These are phyloP conservation scores for Hymenoscyphus fraxineus DNA, from an alignment of 2,329 filamentous ascomycete species.

Conservation along the genomic window DNA sequence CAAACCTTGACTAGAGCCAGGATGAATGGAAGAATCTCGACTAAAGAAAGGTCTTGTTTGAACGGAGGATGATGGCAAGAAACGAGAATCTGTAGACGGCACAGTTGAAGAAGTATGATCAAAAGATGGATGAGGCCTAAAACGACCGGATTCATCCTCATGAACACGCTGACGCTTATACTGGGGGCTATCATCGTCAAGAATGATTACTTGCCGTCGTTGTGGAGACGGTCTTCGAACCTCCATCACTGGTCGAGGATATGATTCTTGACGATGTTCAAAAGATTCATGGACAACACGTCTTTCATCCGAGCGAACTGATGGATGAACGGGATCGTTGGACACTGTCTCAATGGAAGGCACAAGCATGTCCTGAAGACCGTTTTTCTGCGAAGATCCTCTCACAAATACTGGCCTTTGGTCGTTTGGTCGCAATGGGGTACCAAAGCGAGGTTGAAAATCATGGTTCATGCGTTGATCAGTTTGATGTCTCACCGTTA, in stretches of 20 bases:
- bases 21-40: constrained; percentile 17
- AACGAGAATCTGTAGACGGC: constrained; percentile 27
- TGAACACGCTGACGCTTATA: constrained; percentile 31
- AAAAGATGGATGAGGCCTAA: constrained; percentile 26
- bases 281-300: constrained; percentile 17
- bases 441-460: constrained; percentile 17
- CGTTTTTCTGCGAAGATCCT: constrained; percentile 26
- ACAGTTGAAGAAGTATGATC: constrained; percentile 21
- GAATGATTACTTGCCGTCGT: constrained; percentile 29
- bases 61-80: constrained; percentile 23
- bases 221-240: constrained; percentile 23
- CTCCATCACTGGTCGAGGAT: constrained; percentile 23
- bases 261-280: constrained; percentile 19
- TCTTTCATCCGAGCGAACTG: constrained; percentile 23
- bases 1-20: constrained; percentile 30
- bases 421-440: constrained; percentile 21
- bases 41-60: constrained; percentile 20
- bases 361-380: constrained; percentile 33
- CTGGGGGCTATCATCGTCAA: constrained; percentile 33
- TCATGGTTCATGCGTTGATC: constrained; percentile 26
- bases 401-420: constrained; percentile 31
- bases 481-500: constrained; percentile 27
- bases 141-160: constrained; percentile 29
- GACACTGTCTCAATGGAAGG: constrained; percentile 34
- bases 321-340: constrained; percentile 23